Conservation (phyloP, 2,329 filamentous ascomycete genomes). For the Daldinia eschscholtzii region DNA sequence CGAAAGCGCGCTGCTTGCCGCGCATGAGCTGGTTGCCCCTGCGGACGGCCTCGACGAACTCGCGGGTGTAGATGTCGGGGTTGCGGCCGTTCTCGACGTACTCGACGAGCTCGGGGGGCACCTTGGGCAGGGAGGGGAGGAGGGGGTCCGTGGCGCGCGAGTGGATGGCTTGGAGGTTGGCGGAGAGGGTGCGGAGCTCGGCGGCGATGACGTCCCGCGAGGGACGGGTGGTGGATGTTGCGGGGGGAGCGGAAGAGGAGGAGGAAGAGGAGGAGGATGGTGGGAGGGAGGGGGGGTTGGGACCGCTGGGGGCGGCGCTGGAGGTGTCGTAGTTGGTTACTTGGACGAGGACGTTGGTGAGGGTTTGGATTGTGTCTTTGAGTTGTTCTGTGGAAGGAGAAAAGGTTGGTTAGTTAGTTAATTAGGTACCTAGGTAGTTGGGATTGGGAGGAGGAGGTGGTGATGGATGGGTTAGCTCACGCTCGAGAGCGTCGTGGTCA, state of each 20-base stretch:
- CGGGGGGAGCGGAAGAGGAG: conserved; percentile 10
- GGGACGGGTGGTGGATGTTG: conserved; percentile 49
- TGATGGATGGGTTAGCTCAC: conserved; percentile 44
- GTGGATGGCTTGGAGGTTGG: conserved; percentile 58
- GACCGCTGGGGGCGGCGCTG: not conserved
- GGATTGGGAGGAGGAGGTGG: not conserved
- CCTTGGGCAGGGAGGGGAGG: conserved; percentile 58
- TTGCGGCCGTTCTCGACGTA: conserved; percentile 80
- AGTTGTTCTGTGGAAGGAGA: conserved; percentile 50
- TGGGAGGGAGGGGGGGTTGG: conserved; percentile 1
- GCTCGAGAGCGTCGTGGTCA: conserved; percentile 55
- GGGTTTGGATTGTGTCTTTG: conserved; percentile 54
- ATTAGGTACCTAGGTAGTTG: too few species aligned
- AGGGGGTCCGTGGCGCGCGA: conserved; percentile 55
- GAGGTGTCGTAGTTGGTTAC: conserved; percentile 69
- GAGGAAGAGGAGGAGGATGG: conserved; percentile 5
- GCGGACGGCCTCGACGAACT: conserved; percentile 77
- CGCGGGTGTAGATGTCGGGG: conserved; percentile 79
- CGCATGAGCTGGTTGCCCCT: conserved; percentile 75
- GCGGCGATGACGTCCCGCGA: conserved; percentile 68
- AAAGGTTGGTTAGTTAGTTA: not conserved
- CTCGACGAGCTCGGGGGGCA: conserved; percentile 73
- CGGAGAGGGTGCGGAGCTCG: conserved; percentile 62
- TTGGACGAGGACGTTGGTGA: conserved; percentile 64
- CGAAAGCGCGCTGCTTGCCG: conserved; percentile 74